These are phyloP conservation scores for Zygoascus sp. DNA, from an alignment of 1,139 yeast genomes.

Conservation along the genomic window DNA sequence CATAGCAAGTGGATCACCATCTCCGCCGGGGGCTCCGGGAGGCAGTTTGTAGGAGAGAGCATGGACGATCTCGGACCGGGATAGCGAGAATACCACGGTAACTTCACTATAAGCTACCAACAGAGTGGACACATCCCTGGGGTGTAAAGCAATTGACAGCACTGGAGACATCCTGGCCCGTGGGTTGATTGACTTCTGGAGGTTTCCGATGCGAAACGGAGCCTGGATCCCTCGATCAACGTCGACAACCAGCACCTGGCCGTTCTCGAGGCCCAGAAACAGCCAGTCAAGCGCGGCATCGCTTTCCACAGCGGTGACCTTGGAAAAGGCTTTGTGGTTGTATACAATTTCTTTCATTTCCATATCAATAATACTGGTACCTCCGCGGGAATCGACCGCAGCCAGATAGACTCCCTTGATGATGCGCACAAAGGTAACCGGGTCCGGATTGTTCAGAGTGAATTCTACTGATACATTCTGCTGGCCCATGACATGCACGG, in stretches of 20 bases:
- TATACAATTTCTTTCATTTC: constrained; percentile 57
- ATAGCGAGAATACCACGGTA: constrained; percentile 66
- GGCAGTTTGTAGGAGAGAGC: constrained; percentile 57
- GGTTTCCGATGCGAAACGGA: constrained; percentile 63
- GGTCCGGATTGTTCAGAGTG: constrained; percentile 34
- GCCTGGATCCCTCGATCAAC: constrained; percentile 71
- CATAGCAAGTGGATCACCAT: constrained; percentile 38
- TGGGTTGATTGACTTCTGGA: constrained; percentile 48
- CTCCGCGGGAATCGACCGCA: constrained; percentile 52
- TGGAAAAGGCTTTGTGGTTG: constrained; percentile 49
- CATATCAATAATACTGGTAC: constrained; percentile 64
- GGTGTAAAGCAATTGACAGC: constrained; percentile 68
- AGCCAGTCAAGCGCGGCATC: constrained; percentile 92
- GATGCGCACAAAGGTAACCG: constrained; percentile 51
- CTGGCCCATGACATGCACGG: constrained; percentile 78
- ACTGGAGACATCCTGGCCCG: constrained; percentile 51
- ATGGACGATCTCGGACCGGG: constrained; percentile 53
- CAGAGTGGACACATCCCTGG: constrained; percentile 79
- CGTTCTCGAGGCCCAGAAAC: constrained; percentile 73
- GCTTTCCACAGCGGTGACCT: constrained; percentile 60
- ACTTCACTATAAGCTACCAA: constrained; percentile 68
- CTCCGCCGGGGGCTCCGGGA: constrained; percentile 62
- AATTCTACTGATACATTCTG: constrained; percentile 73
- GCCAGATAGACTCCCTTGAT: constrained; percentile 79
- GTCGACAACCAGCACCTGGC: constrained; percentile 70